These are phyloP conservation scores for Dendrocalamus latiflorus DNA, from an alignment of 202 grass and related monocot genomes.

Conservation along the genomic window DNA sequence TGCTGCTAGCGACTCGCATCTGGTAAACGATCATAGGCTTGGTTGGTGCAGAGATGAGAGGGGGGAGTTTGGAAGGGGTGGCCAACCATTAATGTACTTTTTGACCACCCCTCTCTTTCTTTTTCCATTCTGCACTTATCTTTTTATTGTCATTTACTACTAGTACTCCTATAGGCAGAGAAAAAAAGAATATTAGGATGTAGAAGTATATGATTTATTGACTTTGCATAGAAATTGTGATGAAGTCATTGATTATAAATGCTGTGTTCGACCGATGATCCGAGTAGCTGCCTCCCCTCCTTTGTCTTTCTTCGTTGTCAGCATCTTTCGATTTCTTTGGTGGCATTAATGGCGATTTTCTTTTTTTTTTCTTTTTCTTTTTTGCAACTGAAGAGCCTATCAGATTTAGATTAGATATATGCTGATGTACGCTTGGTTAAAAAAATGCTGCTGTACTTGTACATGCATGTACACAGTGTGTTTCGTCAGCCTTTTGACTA, in stretches of 20 bases:
- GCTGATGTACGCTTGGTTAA: no score
- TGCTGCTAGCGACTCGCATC: background rate
- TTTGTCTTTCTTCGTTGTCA: background rate
- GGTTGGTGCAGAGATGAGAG: constrained; percentile 12
- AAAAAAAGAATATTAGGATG: background rate
- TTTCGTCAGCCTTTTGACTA: background rate
- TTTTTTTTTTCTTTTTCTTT: background rate
- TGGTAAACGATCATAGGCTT: background rate
- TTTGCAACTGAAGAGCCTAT: background rate
- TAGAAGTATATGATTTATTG: background rate
- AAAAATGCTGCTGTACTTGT: background rate
- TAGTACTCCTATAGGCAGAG: background rate
- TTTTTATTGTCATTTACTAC: background rate
- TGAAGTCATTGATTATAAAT: background rate
- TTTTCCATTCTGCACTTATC: background rate
- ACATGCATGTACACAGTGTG: background rate
- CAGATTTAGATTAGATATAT: no score
- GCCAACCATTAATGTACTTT: constrained; percentile 1
- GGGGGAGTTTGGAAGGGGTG: background rate
- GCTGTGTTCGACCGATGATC: background rate
- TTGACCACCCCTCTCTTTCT: background rate
- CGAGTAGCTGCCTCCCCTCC: background rate
- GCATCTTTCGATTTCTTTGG: constrained; percentile 4
- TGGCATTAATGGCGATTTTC: background rate
- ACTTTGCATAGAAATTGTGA: background rate